These are phyloP conservation scores for Tetrahymena elliotti DNA, from an alignment of 73 alveolate genomes.

Conservation along the genomic window DNA sequence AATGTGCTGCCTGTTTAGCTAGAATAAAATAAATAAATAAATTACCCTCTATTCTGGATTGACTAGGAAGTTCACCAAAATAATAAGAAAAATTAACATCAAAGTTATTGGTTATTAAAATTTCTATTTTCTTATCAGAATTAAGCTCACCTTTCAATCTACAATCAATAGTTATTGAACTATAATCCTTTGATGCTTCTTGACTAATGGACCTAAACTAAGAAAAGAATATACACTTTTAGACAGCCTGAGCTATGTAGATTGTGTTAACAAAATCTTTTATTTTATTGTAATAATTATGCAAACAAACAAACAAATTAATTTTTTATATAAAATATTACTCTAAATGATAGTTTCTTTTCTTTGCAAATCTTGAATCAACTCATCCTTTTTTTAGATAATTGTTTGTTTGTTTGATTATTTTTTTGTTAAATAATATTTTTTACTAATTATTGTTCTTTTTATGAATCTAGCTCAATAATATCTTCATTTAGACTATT, in stretches of 20 bases:
- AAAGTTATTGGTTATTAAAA: neutral
- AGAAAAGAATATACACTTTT: neutral
- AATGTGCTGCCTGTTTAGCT: too few species aligned
- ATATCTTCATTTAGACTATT: neutral
- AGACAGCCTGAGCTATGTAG: neutral
- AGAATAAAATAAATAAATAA: neutral
- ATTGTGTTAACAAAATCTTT: neutral
- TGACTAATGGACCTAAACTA: neutral
- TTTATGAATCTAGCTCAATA: neutral
- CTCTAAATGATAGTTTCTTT: neutral
- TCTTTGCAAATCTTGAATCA: neutral
- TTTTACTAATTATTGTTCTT: neutral
- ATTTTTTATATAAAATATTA: neutral
- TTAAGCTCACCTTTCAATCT: neutral
- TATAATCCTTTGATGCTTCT: neutral
- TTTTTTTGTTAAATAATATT: neutral
- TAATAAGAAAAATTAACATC: neutral
- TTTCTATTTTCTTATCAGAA: neutral
- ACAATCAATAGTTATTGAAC: neutral
- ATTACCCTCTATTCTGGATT: neutral
- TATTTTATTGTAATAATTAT: too few species aligned
- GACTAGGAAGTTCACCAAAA: neutral
- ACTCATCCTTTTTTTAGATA: neutral
- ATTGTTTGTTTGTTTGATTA: neutral
- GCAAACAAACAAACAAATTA: neutral